Evolutionary conservation across 768 basidiomycete species (phyloP), one percentile per base, ranked within the genome.

Genomic region (Tephrocybe rancida): DNA sequence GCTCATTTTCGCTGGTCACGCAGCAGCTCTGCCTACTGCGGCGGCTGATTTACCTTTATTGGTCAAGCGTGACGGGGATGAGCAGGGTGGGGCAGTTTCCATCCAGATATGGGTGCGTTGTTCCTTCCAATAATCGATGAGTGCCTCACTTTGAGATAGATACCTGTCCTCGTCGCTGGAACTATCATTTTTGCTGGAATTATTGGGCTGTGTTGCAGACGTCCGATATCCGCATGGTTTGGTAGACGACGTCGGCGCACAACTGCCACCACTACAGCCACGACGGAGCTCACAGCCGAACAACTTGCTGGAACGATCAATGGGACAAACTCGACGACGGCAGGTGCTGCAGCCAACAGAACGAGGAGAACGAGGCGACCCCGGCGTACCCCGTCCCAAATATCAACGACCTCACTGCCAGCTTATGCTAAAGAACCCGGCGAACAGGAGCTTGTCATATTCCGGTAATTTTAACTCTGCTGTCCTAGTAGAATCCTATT

Each of bases 361-460:
- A 63, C 70, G 9, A 67, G 71, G 24, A 65, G 76, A 53, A 49
- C 67, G 0, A 65, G 78, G 4, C 68, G 78, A 47, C 66, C 70
- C 26, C 70, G 86, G 22, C 78, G 88, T 32, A 91, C 88, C 4
- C 87, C 91, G 3, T 91, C 88, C 41, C 89, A 91, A 66, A 84
- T 92, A 47, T 90, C 88, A 5, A 90, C 88, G 7, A 82, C 79
- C 25, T 90, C 87, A 5, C 66, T 93, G 26, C 91, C 91, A 5
- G 82, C 78, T 25, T 93, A 93, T 60, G 88, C 82, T 73, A 91
- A 91, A 69, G 90, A 93, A 55, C 89, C 91, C 0, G 90, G 90
- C 14, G 91, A 91, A 44, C 76, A 86, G 34, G 91, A 93, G 65
- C 75, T 93, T 25, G 91, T 93, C 5, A 83, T 93, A 47, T 72